phyloP scores from a whole-genome alignment of 139 green algal genomes.

The Desmodesmus armatus region DNA sequence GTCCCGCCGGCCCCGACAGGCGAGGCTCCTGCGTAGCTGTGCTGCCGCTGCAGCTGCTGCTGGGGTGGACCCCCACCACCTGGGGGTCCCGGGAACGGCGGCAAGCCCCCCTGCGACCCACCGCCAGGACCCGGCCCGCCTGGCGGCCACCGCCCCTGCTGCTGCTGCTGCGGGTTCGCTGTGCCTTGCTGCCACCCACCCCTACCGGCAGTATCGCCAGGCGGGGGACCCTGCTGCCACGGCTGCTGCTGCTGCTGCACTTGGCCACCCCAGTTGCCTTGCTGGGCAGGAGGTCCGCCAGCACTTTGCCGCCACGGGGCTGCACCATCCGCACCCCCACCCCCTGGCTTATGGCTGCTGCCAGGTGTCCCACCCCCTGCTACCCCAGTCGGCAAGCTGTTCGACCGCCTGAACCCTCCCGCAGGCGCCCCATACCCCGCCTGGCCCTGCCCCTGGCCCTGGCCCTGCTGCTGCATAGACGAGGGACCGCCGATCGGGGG shows the following conservation, averaged over 20 bases:
- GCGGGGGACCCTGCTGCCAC: background rate
- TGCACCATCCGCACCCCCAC: no score
- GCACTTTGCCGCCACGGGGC: background rate
- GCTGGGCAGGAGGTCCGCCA: background rate
- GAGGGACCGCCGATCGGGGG: no score
- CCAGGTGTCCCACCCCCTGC: no score
- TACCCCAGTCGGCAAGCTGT: no score
- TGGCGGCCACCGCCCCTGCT: background rate
- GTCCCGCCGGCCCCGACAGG: no score
- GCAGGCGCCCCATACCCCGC: background rate
- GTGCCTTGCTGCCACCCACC: background rate
- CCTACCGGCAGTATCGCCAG: background rate
- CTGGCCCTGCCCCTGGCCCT: background rate
- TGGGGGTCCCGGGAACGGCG: no score
- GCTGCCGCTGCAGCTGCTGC: background rate
- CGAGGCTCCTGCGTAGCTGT: no score
- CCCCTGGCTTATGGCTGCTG: no score
- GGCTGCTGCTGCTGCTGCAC: slow-evolving; percentile 14
- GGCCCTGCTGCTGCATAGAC: background rate
- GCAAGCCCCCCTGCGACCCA: no score
- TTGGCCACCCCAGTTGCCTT: background rate
- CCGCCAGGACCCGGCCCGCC: background rate
- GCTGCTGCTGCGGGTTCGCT: background rate
- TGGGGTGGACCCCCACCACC: no score
- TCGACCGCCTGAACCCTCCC: no score